Evolutionary conservation across 2,329 filamentous ascomycete genomes (phyloP).

Genomic region (Lasiodiplodia citricola): DNA sequence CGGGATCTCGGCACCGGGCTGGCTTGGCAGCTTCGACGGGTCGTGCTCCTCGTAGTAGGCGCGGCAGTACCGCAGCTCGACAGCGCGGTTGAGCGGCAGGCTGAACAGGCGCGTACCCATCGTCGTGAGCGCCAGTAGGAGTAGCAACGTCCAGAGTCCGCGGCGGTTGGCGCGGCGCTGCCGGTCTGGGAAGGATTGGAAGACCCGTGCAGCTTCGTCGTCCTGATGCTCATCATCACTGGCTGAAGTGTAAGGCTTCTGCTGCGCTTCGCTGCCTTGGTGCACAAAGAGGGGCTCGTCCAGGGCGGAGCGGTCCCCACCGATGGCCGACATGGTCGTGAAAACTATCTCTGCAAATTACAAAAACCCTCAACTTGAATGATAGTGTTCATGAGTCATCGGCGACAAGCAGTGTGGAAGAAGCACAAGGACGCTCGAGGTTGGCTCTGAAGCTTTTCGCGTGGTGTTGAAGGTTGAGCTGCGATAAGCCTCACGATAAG

Average conservation of each 20-base stretch:
- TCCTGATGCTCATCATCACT: background rate
- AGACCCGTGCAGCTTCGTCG: background rate
- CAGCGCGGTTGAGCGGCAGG: constrained; percentile 45
- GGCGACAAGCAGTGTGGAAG: background rate
- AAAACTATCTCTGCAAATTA: background rate
- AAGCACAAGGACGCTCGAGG: background rate
- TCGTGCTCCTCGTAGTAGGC: constrained; percentile 55
- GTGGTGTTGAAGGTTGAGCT: background rate
- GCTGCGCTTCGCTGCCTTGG: background rate
- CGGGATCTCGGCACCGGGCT: constrained; percentile 48
- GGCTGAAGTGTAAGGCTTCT: background rate
- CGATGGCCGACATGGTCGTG: background rate
- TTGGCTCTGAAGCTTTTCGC: background rate
- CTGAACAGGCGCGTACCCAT: constrained; percentile 41
- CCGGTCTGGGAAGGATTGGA: background rate
- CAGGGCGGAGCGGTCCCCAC: background rate
- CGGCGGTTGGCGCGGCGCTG: background rate
- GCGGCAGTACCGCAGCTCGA: constrained; percentile 49
- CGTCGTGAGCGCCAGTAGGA: constrained; percentile 41
- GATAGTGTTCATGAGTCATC: background rate
- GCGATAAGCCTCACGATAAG: constrained; percentile 6
- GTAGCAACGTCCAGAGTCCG: constrained; percentile 31
- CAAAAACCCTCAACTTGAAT: background rate
- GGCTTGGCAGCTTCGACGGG: constrained; percentile 38
- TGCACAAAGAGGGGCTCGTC: background rate